Percentiles rank a stretch among this genome's conserved stretches.
These are phyloP conservation scores for Boletellus sp. DNA, from an alignment of 1,284 basidiomycete species.

Conservation along the genomic window DNA sequence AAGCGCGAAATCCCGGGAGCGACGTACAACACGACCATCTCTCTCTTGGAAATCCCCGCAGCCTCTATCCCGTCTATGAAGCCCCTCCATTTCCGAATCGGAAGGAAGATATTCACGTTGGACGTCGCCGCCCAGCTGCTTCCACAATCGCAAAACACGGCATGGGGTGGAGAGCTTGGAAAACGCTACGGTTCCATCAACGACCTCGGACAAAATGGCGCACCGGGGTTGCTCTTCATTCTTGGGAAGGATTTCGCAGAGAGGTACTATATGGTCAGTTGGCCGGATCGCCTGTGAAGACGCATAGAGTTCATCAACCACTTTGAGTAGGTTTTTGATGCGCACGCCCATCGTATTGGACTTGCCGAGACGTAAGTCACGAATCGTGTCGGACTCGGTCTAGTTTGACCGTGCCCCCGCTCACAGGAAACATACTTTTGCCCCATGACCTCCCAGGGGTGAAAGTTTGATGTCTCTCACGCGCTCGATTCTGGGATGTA, in stretches of 20 bases:
- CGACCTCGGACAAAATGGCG: constrained; percentile 7
- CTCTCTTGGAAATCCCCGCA: constrained; percentile 20
- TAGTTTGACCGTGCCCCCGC: too few species aligned
- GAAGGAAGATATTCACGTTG: constrained; percentile 11
- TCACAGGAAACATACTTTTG: too few species aligned
- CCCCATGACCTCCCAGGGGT: too few species aligned
- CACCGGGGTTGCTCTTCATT: constrained; percentile 20
- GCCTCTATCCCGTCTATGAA: constrained; percentile 18
- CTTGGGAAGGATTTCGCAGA: constrained; percentile 8
- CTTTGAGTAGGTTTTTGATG: neutral
- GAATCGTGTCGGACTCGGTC: neutral
- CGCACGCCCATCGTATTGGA: neutral
- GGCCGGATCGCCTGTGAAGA: neutral
- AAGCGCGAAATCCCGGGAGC: constrained; percentile 21
- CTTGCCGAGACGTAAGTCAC: neutral
- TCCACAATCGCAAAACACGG: constrained; percentile 17
- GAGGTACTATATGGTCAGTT: neutral
- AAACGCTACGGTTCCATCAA: constrained; percentile 18
- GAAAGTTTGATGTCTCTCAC: too few species aligned
- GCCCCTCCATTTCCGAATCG: constrained; percentile 20
- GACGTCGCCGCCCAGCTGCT: constrained; percentile 22
- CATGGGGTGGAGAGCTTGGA: constrained; percentile 12
- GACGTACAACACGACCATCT: constrained; percentile 2
- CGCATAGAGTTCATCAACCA: neutral
- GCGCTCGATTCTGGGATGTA: too few species aligned